Percentiles rank a stretch among this genome's conserved stretches.
Conservation (phyloP, 2,329 filamentous ascomycete genomes). For the Fusarium burgessii region DNA sequence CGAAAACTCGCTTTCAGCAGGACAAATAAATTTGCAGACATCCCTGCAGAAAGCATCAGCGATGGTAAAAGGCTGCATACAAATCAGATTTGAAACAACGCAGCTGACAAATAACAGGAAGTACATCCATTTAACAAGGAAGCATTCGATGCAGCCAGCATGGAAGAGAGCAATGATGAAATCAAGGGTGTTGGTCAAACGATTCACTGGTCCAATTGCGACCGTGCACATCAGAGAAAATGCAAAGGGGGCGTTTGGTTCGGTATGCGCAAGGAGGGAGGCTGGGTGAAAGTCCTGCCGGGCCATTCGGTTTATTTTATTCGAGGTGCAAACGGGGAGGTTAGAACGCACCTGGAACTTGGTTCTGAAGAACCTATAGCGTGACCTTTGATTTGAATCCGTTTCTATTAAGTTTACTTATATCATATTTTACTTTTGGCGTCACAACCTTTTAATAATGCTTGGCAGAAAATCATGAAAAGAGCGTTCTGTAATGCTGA, state of each 20-base stretch:
- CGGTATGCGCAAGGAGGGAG: not conserved
- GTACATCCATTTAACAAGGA: not conserved
- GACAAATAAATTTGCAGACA: not conserved
- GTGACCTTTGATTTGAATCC: no score
- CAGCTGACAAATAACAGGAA: not conserved
- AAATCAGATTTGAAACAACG: not conserved
- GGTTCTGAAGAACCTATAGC: no score
- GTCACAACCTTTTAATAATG: no score
- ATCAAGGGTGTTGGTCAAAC: not conserved
- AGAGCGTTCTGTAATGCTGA: no score
- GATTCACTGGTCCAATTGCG: not conserved
- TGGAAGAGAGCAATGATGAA: not conserved
- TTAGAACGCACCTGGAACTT: not conserved
- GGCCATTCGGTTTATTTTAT: not conserved
- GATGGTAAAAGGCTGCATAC: not conserved
- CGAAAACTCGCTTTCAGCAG: not conserved
- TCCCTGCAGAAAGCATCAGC: not conserved
- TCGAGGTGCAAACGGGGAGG: not conserved
- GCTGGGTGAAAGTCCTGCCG: not conserved
- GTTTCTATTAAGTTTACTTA: no score
- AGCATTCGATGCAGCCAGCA: not conserved
- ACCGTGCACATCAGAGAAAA: not conserved
- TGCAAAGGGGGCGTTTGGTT: constrained; percentile 1
- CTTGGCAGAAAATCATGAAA: no score
- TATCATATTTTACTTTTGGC: no score